Base-by-base conservation (phyloP, 2,329 filamentous ascomycete genomes). In the Colletotrichum sp. region DNA sequence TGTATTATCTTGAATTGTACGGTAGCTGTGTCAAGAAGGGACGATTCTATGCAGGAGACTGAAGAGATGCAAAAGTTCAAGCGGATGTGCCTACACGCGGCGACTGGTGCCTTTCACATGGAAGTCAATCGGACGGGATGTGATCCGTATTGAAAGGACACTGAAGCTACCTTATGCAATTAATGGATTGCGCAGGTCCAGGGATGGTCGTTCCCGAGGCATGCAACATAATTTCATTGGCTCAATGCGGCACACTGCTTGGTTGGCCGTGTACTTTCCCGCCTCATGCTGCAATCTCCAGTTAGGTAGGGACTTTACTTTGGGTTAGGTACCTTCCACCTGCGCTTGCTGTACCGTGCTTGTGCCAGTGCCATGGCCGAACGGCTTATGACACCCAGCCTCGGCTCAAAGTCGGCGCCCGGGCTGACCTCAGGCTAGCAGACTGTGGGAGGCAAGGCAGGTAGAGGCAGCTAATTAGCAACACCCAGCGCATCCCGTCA, bases 161-260 rank as follows among this genome's bases (percentile, higher is more conserved):
- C 12, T 26, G 32, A 13, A 16, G n/a, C 18, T 63, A 32, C 30
- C 30, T 32, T 32, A 48, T 32, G 24, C n/a, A 44, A 22, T 12
- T 34, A 24, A 52, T 15, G 26, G 22, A 36, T 34, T 26, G 9
- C 5, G 15, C 10, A 32, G 8, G 6, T 36, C 12, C 69, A 75
- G 64, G 73, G 73, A 68, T 68, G 24, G 57, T 15, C 69, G 36
- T 63, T 66, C 32, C 63, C 36, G 57, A 72, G 63, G 69, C 57
- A 72, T 75, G 62, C 22, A 36, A 68, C 52, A 32, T 64, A 73
- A 75, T 75, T 36, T 75, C 24, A 72, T 72, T 75, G 73, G 73
- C 57, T 64, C 55, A 75, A 73, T 72, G 73, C 69, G 55, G 32
- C 32, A 24, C 39, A n/a, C 24, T 26, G 12, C 12, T 34, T 44